Conservation (phyloP, 371 early-diverging fungal genomes). For the Mucor irregularis region DNA sequence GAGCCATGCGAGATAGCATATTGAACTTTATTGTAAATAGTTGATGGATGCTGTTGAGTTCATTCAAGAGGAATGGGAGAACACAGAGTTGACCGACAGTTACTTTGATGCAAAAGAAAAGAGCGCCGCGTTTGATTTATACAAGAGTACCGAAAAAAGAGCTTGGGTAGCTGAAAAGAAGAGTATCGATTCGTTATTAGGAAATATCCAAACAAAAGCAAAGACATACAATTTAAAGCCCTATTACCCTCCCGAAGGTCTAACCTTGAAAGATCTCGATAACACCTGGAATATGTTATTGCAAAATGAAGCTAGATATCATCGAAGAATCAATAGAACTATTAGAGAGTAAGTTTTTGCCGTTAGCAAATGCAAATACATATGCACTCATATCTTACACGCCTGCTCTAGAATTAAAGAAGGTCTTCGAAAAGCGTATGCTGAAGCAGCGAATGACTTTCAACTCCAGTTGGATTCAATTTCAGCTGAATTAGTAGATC, state of each 20-base stretch:
- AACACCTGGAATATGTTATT: conserved; percentile 72
- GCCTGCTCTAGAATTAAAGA: conserved; percentile 81
- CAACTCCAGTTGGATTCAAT: conserved; percentile 65
- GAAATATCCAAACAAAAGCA: conserved; percentile 94
- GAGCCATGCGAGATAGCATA: not conserved
- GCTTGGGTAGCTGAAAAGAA: conserved; percentile 90
- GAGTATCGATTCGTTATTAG: conserved; percentile 83
- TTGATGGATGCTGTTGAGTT: conserved; percentile 67
- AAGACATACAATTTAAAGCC: conserved; percentile 89
- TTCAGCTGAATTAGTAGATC: conserved; percentile 62
- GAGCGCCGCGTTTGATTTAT: conserved; percentile 72
- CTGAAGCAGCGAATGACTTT: conserved; percentile 78
- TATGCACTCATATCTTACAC: too few species aligned
- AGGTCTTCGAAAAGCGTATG: conserved; percentile 68
- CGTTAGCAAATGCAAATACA: too few species aligned
- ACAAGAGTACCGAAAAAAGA: conserved; percentile 83
- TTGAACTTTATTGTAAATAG: conserved; percentile 8
- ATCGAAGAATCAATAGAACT: conserved; percentile 75
- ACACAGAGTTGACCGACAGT: conserved; percentile 59
- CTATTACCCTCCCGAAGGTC: conserved; percentile 80
- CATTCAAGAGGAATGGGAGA: conserved; percentile 68
- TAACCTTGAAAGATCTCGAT: conserved; percentile 78
- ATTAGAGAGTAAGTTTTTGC: conserved; percentile 81
- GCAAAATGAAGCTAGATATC: conserved; percentile 74
- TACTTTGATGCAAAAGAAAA: conserved; percentile 80